Evolutionary conservation across 2,329 filamentous ascomycete genomes (phyloP), one percentile per base, ranked within the genome.

Genomic region (Rhinocladiella mackenziei): DNA sequence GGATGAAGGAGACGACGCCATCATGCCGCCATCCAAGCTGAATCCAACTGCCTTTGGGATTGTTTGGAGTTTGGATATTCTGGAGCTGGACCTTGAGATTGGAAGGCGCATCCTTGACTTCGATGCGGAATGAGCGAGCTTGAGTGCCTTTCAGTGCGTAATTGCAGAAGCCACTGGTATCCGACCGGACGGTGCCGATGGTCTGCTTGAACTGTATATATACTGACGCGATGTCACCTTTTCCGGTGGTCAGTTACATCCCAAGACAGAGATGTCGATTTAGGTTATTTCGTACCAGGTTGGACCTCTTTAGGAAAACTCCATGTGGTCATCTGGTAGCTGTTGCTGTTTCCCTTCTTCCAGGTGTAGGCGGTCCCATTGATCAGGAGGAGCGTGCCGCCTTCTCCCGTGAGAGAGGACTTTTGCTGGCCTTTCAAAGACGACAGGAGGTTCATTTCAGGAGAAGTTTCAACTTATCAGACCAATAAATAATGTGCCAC

Each of bases 361-460:
- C 62, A 68, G 36, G 63, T 59, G 29, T 64, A 62, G 2, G 65
- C 63, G n/a, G 63, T 66, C 14, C 64, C 65, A 55, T 69, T 69
- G 35, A 69, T 55, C 17, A 68, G 42, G 9, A 64, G 63, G 32
- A 69, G 53, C 20, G 54, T 61, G 43, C 65, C 64, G 32, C 61
- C 63, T 60, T 48, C 33, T 13, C 29, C 39, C 22, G 17, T 28
- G 36, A 13, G 8, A 17, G 14, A 26, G n/a, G n/a, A 26, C 23
- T 26, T 26, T 26, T 26, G 23, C 11, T 26, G 23, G 11, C 8
- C 34, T 9, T 8, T 8, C 22, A 37, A 23, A 8, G 19, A 37
- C 25, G 22, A n/a, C n/a, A n/a, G n/a, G n/a, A n/a, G n/a, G n/a
- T n/a, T n/a, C n/a, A n/a, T n/a, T n/a, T n/a, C n/a, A n/a, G n/a